phyloP scores from a whole-genome alignment of 192 early-diverging fungal species.

The Linnemannia zychae region DNA sequence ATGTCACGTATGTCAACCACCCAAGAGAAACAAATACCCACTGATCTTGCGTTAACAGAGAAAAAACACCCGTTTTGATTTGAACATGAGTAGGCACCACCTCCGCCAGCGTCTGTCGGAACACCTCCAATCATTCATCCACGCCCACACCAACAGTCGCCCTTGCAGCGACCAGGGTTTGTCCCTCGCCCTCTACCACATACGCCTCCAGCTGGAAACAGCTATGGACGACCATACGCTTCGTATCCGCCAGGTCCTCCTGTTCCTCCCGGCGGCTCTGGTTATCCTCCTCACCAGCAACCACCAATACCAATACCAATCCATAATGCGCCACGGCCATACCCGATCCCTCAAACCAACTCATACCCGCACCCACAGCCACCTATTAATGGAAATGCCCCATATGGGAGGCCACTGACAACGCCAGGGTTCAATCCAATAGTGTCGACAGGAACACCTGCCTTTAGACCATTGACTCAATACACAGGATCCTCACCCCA shows the following conservation, averaged over 20 bases:
- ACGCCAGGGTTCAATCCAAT: constrained; percentile 32
- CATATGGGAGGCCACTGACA: neutral
- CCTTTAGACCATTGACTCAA: constrained; percentile 35
- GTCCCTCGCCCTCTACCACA: constrained; percentile 20
- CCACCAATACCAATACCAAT: neutral
- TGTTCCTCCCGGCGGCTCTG: neutral
- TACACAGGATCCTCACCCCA: constrained; percentile 22
- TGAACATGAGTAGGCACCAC: constrained; percentile 9
- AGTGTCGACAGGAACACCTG: constrained; percentile 19
- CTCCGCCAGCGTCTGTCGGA: neutral
- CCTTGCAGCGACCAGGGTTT: constrained; percentile 32
- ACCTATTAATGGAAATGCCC: neutral
- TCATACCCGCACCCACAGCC: constrained; percentile 4
- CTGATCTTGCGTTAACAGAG: neutral
- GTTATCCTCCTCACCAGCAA: neutral
- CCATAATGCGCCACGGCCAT: neutral
- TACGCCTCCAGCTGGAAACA: constrained; percentile 35
- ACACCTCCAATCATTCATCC: neutral
- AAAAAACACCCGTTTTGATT: neutral
- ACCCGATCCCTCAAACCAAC: neutral
- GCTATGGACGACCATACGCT: constrained; percentile 8
- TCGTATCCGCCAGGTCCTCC: neutral
- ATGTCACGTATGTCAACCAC: no score
- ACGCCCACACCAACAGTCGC: constrained; percentile 1
- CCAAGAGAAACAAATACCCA: neutral